Evolutionary conservation across 768 basidiomycete species (phyloP), one percentile per base, ranked within the genome.

Genomic region (Holtermanniella nyarrowii): DNA sequence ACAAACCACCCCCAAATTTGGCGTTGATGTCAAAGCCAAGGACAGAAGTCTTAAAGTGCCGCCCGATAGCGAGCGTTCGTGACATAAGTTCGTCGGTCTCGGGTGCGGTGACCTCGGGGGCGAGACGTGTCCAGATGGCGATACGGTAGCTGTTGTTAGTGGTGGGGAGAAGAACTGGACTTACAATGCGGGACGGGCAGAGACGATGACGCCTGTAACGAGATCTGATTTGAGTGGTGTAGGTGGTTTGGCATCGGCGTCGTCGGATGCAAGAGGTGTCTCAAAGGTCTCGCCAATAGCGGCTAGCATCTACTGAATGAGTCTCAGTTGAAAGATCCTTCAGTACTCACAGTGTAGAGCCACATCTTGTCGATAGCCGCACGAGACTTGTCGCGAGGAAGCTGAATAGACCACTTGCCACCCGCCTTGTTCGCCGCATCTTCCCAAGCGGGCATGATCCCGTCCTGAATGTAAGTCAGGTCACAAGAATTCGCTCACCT

Each of bases 281-380:
- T 97, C 95, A 71, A 95, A 96, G 0, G 90, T 99, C 75, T 99
- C 95, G 48, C 95, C 95, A 59, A 99, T 99, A 42, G 93, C 95
- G 54, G 95, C 95, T 53, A 99, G 82, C 93, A 97, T 96, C 95
- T 97, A 13, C 14, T 31, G 23, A 43, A 21, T 16, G 12, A 7
- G 13, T 26, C 3, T 23, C 21, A 2, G 23, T 21, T 22, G 3
- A 3, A 1, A 18, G 10, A 16, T 3, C 12, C 18, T 14, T 26
- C 22, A 16, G 16, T 16, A 69, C 75, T 52, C 70, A 95, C 93
- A 46, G 95, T 99, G 75, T 90, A 91, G 49, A 99, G 78, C 95
- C 95, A 99, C 85, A 91, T 89, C 71, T 82, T 84, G 72, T 99
- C 93, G 46, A 99, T 84, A 46, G 80, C 74, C 24, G 55, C 63